These are phyloP conservation scores for Sphaerostilbella broomeana DNA, from an alignment of 2,329 filamentous ascomycete genomes.

Conservation along the genomic window DNA sequence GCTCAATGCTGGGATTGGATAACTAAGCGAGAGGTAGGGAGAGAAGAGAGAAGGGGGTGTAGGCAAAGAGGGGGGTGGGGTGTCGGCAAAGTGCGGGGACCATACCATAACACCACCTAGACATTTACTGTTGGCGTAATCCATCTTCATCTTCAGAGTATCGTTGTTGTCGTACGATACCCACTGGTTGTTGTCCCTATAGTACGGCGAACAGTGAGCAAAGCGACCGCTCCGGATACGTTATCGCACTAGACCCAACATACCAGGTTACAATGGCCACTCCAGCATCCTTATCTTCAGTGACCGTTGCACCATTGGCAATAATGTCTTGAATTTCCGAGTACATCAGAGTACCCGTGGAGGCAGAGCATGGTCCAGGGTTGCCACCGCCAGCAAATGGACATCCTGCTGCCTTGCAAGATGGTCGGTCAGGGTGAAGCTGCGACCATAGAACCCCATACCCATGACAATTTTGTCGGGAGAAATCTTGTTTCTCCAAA, in stretches of 20 bases:
- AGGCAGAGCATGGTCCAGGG: slow-evolving; percentile 21
- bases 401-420: neutral
- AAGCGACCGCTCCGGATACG: too few relatives aligned
- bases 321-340: slow-evolving; percentile 28
- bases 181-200: slow-evolving; percentile 30
- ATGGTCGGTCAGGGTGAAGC: neutral
- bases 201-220: too few relatives aligned
- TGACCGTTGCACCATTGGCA: slow-evolving; percentile 11
- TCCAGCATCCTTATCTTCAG: slow-evolving; percentile 21
- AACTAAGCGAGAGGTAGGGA: too few relatives aligned
- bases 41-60: too few relatives aligned
- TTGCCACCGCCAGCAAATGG: slow-evolving; percentile 15
- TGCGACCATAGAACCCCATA: slow-evolving; percentile 39
- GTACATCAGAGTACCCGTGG: slow-evolving; percentile 24
- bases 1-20: too few relatives aligned
- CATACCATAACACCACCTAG: slow-evolving; percentile 1
- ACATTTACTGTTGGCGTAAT: slow-evolving; percentile 20
- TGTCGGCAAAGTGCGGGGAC: too few relatives aligned
- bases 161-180: slow-evolving; percentile 30
- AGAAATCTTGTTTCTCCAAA: slow-evolving; percentile 41
- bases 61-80: too few relatives aligned
- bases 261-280: slow-evolving; percentile 28
- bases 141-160: slow-evolving; percentile 27
- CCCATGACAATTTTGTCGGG: slow-evolving; percentile 38
- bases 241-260: too few relatives aligned